Percentiles rank a stretch among this genome's conserved stretches.
Evolutionary conservation across 495 filamentous ascomycete genomes (phyloP).

Genomic region (Cercophora sp.): DNA sequence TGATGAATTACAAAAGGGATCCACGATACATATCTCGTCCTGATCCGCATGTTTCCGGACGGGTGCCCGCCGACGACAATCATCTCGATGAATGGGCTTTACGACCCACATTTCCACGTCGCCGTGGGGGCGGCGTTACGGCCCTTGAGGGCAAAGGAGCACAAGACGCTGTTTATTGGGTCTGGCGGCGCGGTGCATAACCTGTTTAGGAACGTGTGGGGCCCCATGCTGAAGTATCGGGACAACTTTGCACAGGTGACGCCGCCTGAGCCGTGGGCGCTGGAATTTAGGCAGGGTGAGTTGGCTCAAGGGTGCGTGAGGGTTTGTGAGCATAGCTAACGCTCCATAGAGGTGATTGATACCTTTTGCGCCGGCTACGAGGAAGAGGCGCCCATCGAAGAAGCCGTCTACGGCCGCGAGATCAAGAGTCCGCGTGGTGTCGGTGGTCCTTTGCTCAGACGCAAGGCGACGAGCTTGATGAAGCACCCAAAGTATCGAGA

Average conservation of each 20-base stretch:
- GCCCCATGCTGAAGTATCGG: conserved; percentile 52
- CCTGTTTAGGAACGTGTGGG: conserved; percentile 60
- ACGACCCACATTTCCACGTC: conserved; percentile 59
- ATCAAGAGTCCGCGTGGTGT: conserved; percentile 12
- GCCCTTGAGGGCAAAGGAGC: conserved; percentile 43
- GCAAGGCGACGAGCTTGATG: conserved; percentile 54
- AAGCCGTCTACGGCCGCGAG: conserved; percentile 12
- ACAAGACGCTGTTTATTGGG: conserved; percentile 52
- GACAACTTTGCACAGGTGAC: conserved; percentile 58
- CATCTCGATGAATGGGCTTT: conserved; percentile 54
- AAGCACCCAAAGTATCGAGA: conserved; percentile 57
- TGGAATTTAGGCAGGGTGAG: conserved; percentile 62
- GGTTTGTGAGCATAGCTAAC: too few relatives aligned
- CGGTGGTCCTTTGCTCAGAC: conserved; percentile 42
- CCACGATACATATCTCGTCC: conserved; percentile 60
- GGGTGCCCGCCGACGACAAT: conserved; percentile 56
- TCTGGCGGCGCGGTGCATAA: conserved; percentile 63
- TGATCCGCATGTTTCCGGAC: conserved; percentile 59
- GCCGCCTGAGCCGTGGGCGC: conserved; percentile 50
- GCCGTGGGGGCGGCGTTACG: conserved; percentile 51
- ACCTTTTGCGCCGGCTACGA: conserved; percentile 32
- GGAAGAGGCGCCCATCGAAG: conserved; percentile 18
- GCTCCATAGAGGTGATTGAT: conserved; percentile 55
- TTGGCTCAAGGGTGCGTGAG: too few relatives aligned
- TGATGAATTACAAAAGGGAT: conserved; percentile 35